Evolutionary conservation across 225 moss, liverwort and hornwort species (phyloP), one percentile per base, ranked within the genome.

Genomic region (Marchantia polymorpha): DNA sequence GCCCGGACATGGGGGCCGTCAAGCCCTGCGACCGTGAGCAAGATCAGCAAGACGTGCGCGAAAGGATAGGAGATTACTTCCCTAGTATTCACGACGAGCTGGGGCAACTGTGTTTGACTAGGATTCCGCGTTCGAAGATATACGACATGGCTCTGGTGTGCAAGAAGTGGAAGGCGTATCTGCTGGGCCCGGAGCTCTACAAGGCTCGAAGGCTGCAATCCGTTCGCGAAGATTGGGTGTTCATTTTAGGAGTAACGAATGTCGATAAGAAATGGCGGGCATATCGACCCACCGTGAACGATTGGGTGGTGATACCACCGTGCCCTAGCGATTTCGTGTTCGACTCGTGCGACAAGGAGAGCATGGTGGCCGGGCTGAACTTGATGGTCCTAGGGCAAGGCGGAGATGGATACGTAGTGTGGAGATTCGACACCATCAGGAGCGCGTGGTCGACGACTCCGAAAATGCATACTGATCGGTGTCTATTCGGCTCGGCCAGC

Each of bases 281-380:
- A 19, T 94, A 91, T 71, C 89, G 87, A 30, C 96, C 96, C 3
- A 84, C 85, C 3, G 74, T 83, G 27, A 89, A 84, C 27, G 81
- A 83, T 70, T 94, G 92, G 92, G 72, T 85, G 56, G 81, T 78
- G 51, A 71, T 96, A 55, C 96, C 96, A 1, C 83, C 83, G 27
- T 96, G 94, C 81, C 96, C 96, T 56, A 89, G 91, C 58, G 96
- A 96, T 77, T 92, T 90, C 65, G 81, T 84, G 0, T 96, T 96
- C 27, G 94, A 92, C 10, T 87, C 87, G 15, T 94, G 92, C 64
- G 94, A 94, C 56, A 94, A 96, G 86, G 96, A 96, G 81, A 91
- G 91, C 6, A 89, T 91, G 72, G 92, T 91, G 2, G 96, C 96
- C 3, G 96, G 96, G 47, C 87, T 90, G 20, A 91, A 92, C 73